Conservation (phyloP, 331 rosid species). For the Rosa hybrid region DNA sequence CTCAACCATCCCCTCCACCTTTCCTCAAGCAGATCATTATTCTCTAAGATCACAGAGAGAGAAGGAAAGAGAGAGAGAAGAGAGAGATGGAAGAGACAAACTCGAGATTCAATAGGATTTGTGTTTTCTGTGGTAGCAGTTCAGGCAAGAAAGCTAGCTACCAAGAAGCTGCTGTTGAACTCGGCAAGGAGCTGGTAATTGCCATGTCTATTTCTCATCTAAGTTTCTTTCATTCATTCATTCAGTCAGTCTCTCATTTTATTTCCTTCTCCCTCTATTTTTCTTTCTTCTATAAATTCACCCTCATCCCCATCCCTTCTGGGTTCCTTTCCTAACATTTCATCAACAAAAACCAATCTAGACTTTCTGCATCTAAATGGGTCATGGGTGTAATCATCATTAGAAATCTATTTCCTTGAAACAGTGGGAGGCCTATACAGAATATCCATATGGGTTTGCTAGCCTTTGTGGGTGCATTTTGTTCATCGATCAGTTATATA, state of each 20-base stretch:
- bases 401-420: not conserved
- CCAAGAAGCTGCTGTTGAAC: conserved; percentile 93
- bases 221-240: not conserved
- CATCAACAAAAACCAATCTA: not conserved
- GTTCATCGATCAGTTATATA: not conserved
- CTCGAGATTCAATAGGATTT: conserved; percentile 86
- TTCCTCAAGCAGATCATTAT: conserved; percentile 23
- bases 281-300: not conserved
- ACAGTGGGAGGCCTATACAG: not conserved
- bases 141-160: conserved; percentile 91
- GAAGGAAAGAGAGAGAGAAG: conserved; percentile 9
- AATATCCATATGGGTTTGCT: not conserved
- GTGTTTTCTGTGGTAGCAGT: conserved; percentile 98
- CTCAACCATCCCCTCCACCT: conserved; percentile 28
- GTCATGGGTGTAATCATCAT: not conserved
- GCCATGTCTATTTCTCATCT: not conserved
- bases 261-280: not conserved
- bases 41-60: conserved; percentile 23
- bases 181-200: conserved; percentile 82
- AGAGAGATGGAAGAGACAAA: conserved; percentile 68
- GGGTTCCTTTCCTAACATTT: not conserved
- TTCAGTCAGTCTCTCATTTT: not conserved
- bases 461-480: not conserved
- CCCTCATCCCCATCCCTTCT: not conserved
- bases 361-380: not conserved